Evolutionary conservation across 1,139 yeast genomes (phyloP), one percentile per base, ranked within the genome.

Genomic region (Taphrina deformans): DNA sequence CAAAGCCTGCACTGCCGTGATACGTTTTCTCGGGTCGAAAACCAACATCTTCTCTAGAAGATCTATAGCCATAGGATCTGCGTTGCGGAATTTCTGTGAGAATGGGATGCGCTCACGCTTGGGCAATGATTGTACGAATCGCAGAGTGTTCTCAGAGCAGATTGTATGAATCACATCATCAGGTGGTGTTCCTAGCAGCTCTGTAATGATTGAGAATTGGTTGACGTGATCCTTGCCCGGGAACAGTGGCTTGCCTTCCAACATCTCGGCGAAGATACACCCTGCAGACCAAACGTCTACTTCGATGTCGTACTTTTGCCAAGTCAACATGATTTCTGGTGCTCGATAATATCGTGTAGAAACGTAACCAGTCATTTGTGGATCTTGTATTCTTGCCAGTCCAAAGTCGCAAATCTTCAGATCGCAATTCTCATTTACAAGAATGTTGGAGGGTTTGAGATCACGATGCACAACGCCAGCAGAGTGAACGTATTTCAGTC

Each of bases 271-370:
- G 74, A 93, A 89, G 69, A 93, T 93, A 78, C 99, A 93, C 18
- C 98, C 99, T n/a, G 96, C 97, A 18, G 96, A 88, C 99, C 99
- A 93, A 72, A 93, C 88, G 76, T 93, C 99, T 48, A 95, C 99
- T 46, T 93, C 98, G n/a, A 91, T 88, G 75, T 93, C 98, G 78
- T 93, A 93, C 76, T 95, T 92, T 77, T 93, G 99, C 99, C 99
- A 93, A 27, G 98, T 92, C 71, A 93, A 83, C 99, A 93, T 93
- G 76, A 93, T 93, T 77, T 93, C 99, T 1, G 99, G 99, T 0
- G 99, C 99, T 70, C 99, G 83, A 77, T 93, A 93, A 80, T 93
- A 95, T 73, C 99, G 79, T 2, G 99, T 93, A 21, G 96, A 88
- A 18, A 93, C 99, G 76, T 93, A 93, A 35, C 99, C 99, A 0